Base-by-base conservation (phyloP, 106 monocot genomes). In the Vanilla planifolia region DNA sequence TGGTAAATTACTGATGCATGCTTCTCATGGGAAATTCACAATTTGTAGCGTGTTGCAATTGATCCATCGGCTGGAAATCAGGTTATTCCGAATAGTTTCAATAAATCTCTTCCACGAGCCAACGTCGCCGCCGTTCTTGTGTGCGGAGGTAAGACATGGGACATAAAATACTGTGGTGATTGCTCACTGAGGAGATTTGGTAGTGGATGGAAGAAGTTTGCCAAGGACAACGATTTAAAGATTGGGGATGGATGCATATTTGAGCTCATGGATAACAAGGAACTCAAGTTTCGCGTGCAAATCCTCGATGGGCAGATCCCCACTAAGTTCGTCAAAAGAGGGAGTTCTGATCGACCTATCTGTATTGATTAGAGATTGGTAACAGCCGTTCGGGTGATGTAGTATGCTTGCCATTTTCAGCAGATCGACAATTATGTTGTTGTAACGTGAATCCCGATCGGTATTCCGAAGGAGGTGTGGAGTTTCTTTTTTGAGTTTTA, bases 231-330 rank as follows among this genome's bases (percentile, higher is more conserved):
- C 51, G 61, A 51, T 3, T 63, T 82, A 33, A 75, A 60, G 60
- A 47, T 73, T 14, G 87, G 79, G 15, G 82, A 88, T 60, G 87
- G 66, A 2, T 82, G 82, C 25, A 48, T 82, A 15, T 71, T 88
- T 48, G 82, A 88, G 60, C 75, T 88, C 7, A 34, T 82, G 33
- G 71, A 76, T 43, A 39, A 26, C 4, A 43, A 69, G 24, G 51
- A 72, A 25, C 14, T 76, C 43, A 66, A 40, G 36, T 71, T 88
- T 20, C 51, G 43, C 55, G 79, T 88, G 30, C 69, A 61, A 43
- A 70, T 88, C 16, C 76, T 82, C 8, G 52, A 58, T 29, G 86
- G 75, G 0, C 35, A 66, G n/a, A 37, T 80, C 26, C 77, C 80
- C 0, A 5, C 4, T 9, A 32, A 25, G 40, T 21, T 65, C 13